A percentile compares a stretch with the other conserved stretches of the same genome.
These are phyloP conservation scores for Candida buenavistaensis DNA, from an alignment of 1,139 yeast species.

Conservation along the genomic window DNA sequence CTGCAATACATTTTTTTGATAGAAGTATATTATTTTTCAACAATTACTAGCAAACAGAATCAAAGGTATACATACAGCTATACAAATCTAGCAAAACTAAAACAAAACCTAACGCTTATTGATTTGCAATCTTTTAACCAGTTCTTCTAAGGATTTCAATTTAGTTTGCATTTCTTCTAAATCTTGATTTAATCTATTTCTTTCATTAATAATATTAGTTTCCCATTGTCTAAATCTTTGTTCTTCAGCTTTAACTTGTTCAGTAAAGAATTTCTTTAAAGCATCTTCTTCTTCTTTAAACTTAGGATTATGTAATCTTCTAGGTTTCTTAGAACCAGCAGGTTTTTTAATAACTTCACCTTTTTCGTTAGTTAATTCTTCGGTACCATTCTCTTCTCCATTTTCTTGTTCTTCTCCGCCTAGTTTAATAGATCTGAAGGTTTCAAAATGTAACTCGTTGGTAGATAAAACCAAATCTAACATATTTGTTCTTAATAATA, in stretches of 20 bases:
- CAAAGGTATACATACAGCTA: neutral
- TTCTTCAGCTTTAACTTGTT: conserved; percentile 96
- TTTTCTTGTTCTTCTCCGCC: conserved; percentile 54
- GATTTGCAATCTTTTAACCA: conserved; percentile 67
- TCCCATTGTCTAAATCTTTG: conserved; percentile 99
- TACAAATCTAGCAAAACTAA: neutral
- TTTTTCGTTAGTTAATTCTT: conserved; percentile 32
- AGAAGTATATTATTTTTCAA: too few relatives aligned
- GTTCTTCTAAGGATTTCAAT: conserved; percentile 70
- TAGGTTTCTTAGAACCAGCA: conserved; percentile 42
- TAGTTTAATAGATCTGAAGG: conserved; percentile 80
- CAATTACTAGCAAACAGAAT: too few relatives aligned
- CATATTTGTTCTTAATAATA: conserved; percentile 89
- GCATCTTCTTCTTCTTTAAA: conserved; percentile 96
- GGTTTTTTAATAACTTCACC: conserved; percentile 37
- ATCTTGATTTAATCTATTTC: conserved; percentile 91
- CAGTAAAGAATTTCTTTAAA: conserved; percentile 93
- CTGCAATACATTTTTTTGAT: too few relatives aligned
- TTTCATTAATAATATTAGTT: conserved; percentile 89
- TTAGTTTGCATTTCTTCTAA: conserved; percentile 82
- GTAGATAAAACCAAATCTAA: conserved; percentile 85
- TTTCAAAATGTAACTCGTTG: conserved; percentile 90
- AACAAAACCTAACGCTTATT: conserved; percentile 29
- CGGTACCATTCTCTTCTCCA: conserved; percentile 25
- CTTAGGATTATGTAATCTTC: conserved; percentile 76